Percentiles rank a stretch among this genome's conserved stretches.
These are phyloP conservation scores for Protomyces inundatus DNA, from an alignment of 1,139 yeast species.

Conservation along the genomic window DNA sequence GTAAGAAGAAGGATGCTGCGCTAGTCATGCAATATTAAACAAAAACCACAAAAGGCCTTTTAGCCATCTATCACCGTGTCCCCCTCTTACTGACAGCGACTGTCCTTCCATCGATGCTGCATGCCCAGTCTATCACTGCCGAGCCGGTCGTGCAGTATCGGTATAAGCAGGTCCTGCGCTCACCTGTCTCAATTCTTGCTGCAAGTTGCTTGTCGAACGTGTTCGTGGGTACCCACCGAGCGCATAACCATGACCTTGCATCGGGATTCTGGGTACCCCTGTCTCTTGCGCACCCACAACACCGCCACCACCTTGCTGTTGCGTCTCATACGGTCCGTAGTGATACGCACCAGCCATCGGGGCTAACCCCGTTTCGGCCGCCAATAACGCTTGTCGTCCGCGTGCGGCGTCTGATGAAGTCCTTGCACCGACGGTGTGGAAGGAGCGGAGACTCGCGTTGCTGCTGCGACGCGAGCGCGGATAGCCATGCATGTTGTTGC, in stretches of 20 bases:
- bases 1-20: too few relatives aligned
- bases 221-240: background rate
- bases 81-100: too few relatives aligned
- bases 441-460: background rate
- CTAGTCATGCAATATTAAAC: too few relatives aligned
- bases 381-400: background rate
- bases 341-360: background rate
- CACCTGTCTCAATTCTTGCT: background rate
- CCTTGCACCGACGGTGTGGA: background rate
- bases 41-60: too few relatives aligned
- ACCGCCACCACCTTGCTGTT: too few relatives aligned
- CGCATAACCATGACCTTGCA: background rate
- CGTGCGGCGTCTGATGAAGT: background rate
- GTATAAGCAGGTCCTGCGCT: too few relatives aligned
- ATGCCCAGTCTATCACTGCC: too few relatives aligned
- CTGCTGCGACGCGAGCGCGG: background rate
- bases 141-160: too few relatives aligned
- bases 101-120: too few relatives aligned
- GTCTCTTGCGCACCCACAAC: background rate
- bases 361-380: background rate
- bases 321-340: background rate
- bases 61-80: too few relatives aligned
- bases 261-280: background rate
- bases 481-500: background rate
- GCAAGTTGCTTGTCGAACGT: background rate